phyloP scores from a whole-genome alignment of 495 filamentous ascomycete genomes.

The Bacidia gigantensis region DNA sequence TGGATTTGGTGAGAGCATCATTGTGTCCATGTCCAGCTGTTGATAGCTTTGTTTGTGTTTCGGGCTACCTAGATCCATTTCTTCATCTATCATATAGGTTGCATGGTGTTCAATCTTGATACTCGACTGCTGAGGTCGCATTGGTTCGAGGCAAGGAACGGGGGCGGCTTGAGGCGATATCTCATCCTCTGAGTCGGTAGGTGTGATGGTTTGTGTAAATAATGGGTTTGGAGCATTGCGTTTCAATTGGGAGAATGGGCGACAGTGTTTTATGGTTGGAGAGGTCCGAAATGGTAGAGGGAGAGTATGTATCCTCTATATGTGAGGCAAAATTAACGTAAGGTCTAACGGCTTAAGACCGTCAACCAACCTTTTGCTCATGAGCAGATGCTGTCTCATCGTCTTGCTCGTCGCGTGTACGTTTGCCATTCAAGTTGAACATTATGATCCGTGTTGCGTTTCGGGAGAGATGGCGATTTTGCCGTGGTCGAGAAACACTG shows the following conservation, averaged over 20 bases:
- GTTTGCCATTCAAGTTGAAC: constrained; percentile 9
- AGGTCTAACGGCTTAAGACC: not conserved
- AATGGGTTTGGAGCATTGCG: constrained; percentile 13
- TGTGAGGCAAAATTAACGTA: not conserved
- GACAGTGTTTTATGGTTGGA: constrained; percentile 14
- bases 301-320: constrained; percentile 23
- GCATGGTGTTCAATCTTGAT: not conserved
- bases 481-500: not conserved
- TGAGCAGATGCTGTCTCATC: constrained; percentile 11
- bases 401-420: constrained; percentile 15
- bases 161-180: constrained; percentile 10
- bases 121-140: not conserved
- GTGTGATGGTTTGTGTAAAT: constrained; percentile 26
- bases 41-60: not conserved
- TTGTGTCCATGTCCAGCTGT: constrained; percentile 5
- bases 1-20: constrained; percentile 14
- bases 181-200: constrained; percentile 31
- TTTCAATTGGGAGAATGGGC: constrained; percentile 11
- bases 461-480: not conserved
- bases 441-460: not conserved
- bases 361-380: constrained; percentile 12
- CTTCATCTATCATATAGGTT: not conserved
- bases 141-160: not conserved
- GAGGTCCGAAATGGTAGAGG: constrained; percentile 27
- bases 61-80: not conserved